Evolutionary conservation across 2,329 filamentous ascomycete species (phyloP).

Genomic region (Mollisiaceae sp.): DNA sequence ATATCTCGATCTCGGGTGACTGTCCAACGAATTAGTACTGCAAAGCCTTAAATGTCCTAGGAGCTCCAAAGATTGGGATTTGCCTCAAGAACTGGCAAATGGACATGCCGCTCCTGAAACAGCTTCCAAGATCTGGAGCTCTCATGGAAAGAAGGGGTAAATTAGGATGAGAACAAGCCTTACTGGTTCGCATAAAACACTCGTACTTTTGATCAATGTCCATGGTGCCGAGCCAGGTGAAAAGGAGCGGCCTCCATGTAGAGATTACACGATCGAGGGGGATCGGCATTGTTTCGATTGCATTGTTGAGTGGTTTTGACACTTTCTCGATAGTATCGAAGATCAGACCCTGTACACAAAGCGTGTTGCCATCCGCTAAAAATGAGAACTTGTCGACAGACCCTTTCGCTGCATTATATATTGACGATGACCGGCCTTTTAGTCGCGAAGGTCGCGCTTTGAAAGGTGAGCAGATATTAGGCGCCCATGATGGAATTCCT

Average conservation of each 20-base stretch:
- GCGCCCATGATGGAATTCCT: not conserved
- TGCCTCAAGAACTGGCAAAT: no score
- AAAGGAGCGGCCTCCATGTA: not conserved
- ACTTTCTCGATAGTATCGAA: not conserved
- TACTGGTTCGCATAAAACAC: not conserved
- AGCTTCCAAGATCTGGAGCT: no score
- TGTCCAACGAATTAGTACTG: no score
- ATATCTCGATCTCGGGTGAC: not conserved
- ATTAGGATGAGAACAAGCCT: no score
- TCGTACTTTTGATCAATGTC: not conserved
- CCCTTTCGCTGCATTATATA: not conserved
- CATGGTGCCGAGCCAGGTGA: not conserved
- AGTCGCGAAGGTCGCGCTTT: not conserved
- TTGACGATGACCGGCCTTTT: not conserved
- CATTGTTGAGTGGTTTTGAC: not conserved
- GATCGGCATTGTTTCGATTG: not conserved
- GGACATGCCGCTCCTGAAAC: no score
- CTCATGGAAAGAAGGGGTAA: no score
- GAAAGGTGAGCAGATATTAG: not conserved
- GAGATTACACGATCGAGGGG: not conserved
- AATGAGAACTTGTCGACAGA: not conserved
- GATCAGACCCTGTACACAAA: not conserved
- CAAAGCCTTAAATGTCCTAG: no score
- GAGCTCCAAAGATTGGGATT: no score
- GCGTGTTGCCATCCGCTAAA: not conserved